Conservation (phyloP, 2,329 filamentous ascomycete species). For the Venturia pyrina region DNA sequence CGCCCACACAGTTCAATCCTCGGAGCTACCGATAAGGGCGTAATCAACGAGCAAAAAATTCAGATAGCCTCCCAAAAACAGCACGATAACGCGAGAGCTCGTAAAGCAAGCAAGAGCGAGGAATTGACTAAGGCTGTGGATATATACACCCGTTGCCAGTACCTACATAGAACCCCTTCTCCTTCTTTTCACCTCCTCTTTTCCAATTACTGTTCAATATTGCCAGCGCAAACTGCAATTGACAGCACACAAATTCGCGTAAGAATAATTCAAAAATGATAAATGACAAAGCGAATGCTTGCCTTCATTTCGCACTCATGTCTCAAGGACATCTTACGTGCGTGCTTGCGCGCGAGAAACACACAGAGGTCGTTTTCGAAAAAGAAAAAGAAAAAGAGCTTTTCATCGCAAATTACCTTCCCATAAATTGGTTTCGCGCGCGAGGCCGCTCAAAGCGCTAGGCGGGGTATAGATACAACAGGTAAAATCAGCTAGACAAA, state of each 20-base stretch:
- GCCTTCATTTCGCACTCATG: not conserved
- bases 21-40: too few relatives aligned
- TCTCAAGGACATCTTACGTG: not conserved
- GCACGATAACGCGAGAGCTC: not conserved
- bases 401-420: not conserved
- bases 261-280: not conserved
- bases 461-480: constrained; percentile 1
- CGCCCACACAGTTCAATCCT: too few relatives aligned
- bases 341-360: not conserved
- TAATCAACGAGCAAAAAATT: not conserved
- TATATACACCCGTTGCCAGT: constrained; percentile 3
- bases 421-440: not conserved
- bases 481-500: not conserved
- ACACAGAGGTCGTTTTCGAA: too few relatives aligned
- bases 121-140: not conserved
- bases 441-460: not conserved
- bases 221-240: not conserved
- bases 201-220: too few relatives aligned
- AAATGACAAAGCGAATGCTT: not conserved
- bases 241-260: not conserved
- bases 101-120: not conserved
- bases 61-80: not conserved
- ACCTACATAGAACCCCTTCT: not conserved
- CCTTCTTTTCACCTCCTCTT: not conserved
- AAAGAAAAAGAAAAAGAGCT: not conserved